These are phyloP conservation scores for Chaetomium sp. DNA, from an alignment of 2,329 filamentous ascomycete genomes.

Conservation along the genomic window DNA sequence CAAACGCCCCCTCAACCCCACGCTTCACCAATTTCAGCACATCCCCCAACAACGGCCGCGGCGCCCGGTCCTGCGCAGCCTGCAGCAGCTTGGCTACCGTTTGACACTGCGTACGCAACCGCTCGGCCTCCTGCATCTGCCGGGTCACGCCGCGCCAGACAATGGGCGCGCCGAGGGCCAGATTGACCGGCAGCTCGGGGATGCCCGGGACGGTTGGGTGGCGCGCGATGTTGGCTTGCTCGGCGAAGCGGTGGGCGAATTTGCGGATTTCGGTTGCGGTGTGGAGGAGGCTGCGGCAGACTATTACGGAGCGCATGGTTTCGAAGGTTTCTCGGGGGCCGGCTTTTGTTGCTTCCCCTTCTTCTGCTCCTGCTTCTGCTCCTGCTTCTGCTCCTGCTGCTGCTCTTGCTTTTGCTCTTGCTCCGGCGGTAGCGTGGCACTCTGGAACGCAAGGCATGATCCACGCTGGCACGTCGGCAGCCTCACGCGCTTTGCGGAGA, in stretches of 20 bases:
- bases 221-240: background rate
- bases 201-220: conserved; percentile 7
- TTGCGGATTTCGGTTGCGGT: conserved; percentile 7
- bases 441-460: conserved; percentile 13
- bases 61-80: conserved; percentile 20
- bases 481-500: conserved; percentile 23
- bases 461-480: conserved; percentile 18
- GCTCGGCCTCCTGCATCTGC: conserved; percentile 20
- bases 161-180: conserved; percentile 23
- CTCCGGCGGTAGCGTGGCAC: background rate
- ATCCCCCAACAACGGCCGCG: conserved; percentile 26
- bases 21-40: conserved; percentile 14
- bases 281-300: conserved; percentile 7
- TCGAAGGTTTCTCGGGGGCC: conserved; percentile 7
- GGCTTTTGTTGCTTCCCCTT: background rate
- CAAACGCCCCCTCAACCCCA: conserved; percentile 7
- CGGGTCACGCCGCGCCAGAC: conserved; percentile 16
- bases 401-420: background rate
- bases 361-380: background rate
- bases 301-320: conserved; percentile 14
- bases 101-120: conserved; percentile 24
- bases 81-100: conserved; percentile 23
- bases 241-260: conserved; percentile 12
- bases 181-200: conserved; percentile 20
- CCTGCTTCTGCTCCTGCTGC: background rate